Conservation (phyloP, 2,329 filamentous ascomycete species). For the Trichophyton verrucosum region DNA sequence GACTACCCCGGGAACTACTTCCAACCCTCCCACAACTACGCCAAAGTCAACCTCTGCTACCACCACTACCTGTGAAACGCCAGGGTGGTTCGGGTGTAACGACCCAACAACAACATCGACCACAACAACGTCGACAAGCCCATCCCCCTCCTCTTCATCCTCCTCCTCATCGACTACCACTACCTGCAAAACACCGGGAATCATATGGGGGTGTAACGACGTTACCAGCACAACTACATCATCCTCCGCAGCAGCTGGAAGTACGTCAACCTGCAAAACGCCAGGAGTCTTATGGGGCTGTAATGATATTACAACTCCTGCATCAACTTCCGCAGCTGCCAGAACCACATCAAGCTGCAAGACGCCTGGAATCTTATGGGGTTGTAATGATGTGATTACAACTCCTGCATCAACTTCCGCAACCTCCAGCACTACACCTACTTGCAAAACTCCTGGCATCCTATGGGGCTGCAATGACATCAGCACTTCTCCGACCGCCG, state of each 20-base stretch:
- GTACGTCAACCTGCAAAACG: conserved; percentile 31
- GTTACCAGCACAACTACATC: conserved; percentile 20
- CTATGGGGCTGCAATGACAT: conserved; percentile 46
- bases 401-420: conserved; percentile 14
- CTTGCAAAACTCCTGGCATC: conserved; percentile 41
- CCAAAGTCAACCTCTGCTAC: background rate
- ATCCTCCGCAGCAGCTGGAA: conserved; percentile 4
- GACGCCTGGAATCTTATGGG: conserved; percentile 46
- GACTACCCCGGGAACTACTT: conserved; percentile 12
- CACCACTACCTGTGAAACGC: conserved; percentile 24
- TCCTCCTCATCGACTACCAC: conserved; percentile 10
- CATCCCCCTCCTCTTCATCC: conserved; percentile 15
- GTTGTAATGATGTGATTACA: conserved; percentile 37
- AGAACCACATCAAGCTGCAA: conserved; percentile 27
- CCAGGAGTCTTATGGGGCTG: conserved; percentile 49
- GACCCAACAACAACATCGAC: conserved; percentile 20
- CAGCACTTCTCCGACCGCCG: conserved; percentile 17
- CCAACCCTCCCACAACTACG: conserved; percentile 19
- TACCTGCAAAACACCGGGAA: conserved; percentile 41
- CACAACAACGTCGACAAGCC: conserved; percentile 12
- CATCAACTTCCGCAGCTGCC: conserved; percentile 9
- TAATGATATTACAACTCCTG: conserved; percentile 25
- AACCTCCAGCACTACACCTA: conserved; percentile 11
- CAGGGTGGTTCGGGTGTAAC: conserved; percentile 30
- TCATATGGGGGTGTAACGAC: conserved; percentile 46